Evolutionary conservation across 768 basidiomycete genomes (phyloP), one percentile per base, ranked within the genome.

Genomic region (Suillus occidentalis): DNA sequence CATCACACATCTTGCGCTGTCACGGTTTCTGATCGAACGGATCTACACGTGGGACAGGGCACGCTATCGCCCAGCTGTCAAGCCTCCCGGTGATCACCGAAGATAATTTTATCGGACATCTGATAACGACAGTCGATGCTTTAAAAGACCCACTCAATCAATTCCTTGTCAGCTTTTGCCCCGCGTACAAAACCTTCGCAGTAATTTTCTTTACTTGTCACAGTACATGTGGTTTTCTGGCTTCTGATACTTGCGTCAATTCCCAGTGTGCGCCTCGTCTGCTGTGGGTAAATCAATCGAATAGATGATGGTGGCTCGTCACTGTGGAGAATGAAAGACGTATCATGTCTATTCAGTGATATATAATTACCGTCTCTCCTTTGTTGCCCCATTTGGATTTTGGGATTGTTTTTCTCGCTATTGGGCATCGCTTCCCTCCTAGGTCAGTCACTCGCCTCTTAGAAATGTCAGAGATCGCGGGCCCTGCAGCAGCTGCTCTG

Each of bases 401-500:
- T 36, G 34, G 34, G 34, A 7, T 36, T 36, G 12, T 37, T 9
- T 37, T 37, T 37, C 37, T 37, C 37, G 10, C 37, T 37, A 10
- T 37, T 12, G 10, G 12, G 10, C 37, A 37, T 37, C 37, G 37
- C 37, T 37, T 37, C 37, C 12, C 37, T 12, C 37, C 12, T 37
- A 10, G 12, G 12, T 31, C 31, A 31, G 31, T 31, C 37, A 12
- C 12, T 37, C 10, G 10, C 12, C 10, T 37, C 25, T 28, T 31
- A 7, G 13, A 57, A 10, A 67, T 67, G 68, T 31, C 52, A 8
- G 49, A 63, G 39, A 67, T 73, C 42, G 61, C 62, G 20, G 80
- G 79, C 2, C 61, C 71, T 60, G 76, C 87, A 1, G 80, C 82
- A 0, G 69, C 65, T 0, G 92, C 92, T 0, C 75, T 92, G 14